These are phyloP conservation scores for Casaregolazyma lundiana DNA, from an alignment of 1,139 yeast genomes.

Conservation along the genomic window DNA sequence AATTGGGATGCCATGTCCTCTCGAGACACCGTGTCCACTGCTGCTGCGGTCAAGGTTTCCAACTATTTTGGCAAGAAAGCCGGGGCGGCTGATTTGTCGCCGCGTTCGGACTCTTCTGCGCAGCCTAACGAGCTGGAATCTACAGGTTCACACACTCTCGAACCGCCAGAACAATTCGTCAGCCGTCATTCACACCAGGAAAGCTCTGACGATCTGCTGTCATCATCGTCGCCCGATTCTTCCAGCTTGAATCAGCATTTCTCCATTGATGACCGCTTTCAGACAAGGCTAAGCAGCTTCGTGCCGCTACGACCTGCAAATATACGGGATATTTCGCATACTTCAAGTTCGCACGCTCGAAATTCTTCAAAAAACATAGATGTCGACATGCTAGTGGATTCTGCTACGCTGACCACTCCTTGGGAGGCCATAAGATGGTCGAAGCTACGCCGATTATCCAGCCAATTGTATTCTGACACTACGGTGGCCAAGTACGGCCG, in stretches of 20 bases:
- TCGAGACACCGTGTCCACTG: too few species aligned
- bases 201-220: not conserved
- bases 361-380: not conserved
- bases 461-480: slow-evolving; percentile 37
- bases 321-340: not conserved
- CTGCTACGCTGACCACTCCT: slow-evolving; percentile 15
- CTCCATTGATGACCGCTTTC: slow-evolving; percentile 26
- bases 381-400: slow-evolving; percentile 5
- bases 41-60: not conserved
- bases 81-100: not conserved
- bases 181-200: not conserved
- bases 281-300: slow-evolving; percentile 26
- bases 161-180: not conserved
- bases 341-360: not conserved
- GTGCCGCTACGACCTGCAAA: not conserved
- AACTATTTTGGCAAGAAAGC: not conserved
- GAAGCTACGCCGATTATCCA: slow-evolving; percentile 40
- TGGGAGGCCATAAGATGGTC: slow-evolving; percentile 42
- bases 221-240: not conserved
- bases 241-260: slow-evolving; percentile 1
- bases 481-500: slow-evolving; percentile 45
- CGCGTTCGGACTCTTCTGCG: not conserved
- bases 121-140: not conserved
- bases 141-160: not conserved
- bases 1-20: not conserved